Conservation (phyloP, 768 basidiomycete genomes). For the Strobilomyces confusus region DNA sequence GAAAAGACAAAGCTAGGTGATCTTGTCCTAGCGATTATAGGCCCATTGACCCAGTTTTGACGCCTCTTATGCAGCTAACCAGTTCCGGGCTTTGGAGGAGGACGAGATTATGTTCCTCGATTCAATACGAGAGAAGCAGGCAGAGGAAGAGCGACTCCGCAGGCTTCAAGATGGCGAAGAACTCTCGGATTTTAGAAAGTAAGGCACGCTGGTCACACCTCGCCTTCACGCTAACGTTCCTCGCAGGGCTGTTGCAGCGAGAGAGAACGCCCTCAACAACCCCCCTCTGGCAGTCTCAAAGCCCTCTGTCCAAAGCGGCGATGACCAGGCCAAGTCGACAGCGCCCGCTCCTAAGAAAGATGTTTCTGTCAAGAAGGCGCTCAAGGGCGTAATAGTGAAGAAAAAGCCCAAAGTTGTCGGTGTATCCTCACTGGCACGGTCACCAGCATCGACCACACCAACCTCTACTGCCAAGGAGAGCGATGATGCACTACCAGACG, state of each 20-base stretch:
- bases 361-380: conserved; percentile 45
- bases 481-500: conserved; percentile 34
- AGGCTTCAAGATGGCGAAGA: conserved; percentile 76
- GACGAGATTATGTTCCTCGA: conserved; percentile 90
- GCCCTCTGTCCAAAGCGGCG: conserved; percentile 29
- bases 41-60: conserved; percentile 6
- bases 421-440: conserved; percentile 16
- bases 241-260: conserved; percentile 65
- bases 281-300: conserved; percentile 31
- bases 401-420: conserved; percentile 51
- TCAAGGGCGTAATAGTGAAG: conserved; percentile 81
- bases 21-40: conserved; percentile 3
- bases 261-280: conserved; percentile 49
- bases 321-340: conserved; percentile 26
- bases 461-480: conserved; percentile 15
- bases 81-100: conserved; percentile 85
- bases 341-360: conserved; percentile 53
- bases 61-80: conserved; percentile 56
- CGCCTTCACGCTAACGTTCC: conserved; percentile 10
- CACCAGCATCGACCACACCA: conserved; percentile 6
- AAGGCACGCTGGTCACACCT: conserved; percentile 15
- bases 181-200: conserved; percentile 77
- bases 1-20: conserved; percentile 74
- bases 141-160: conserved; percentile 71
- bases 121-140: conserved; percentile 70